Conservation (phyloP, 768 basidiomycete species). For the Boletales sp. region DNA sequence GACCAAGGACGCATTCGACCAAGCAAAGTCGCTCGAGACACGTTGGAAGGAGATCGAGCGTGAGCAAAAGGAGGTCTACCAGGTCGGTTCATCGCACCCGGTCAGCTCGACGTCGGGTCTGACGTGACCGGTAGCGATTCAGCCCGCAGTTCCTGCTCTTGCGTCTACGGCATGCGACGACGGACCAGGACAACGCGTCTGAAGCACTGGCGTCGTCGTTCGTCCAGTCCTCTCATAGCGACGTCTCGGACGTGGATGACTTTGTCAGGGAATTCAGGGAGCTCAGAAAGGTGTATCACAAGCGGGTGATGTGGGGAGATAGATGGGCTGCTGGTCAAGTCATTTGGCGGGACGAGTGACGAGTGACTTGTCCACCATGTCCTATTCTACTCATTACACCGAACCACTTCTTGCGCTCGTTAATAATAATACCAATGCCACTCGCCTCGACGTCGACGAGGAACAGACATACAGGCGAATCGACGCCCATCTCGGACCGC, state of each 20-base stretch:
- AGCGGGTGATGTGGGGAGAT: conserved; percentile 86
- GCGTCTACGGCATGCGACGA: conserved; percentile 83
- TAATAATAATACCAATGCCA: background rate
- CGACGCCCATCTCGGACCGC: conserved; percentile 19
- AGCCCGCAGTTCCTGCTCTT: conserved; percentile 85
- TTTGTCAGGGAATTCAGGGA: conserved; percentile 90
- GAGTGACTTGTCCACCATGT: conserved; percentile 8
- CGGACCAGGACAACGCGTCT: conserved; percentile 85
- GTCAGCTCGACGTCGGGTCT: conserved; percentile 4
- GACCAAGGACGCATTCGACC: conserved; percentile 84
- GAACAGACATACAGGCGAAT: conserved; percentile 11
- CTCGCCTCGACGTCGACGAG: conserved; percentile 8
- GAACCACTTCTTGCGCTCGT: conserved; percentile 20
- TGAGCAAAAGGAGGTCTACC: conserved; percentile 86
- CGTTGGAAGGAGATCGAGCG: conserved; percentile 86
- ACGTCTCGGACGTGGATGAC: conserved; percentile 63
- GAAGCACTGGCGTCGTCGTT: conserved; percentile 84
- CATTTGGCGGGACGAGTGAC: conserved; percentile 67
- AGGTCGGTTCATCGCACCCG: conserved; percentile 44
- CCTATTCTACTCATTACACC: conserved; percentile 28
- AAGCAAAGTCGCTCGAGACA: conserved; percentile 76
- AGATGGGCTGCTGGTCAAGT: conserved; percentile 85
- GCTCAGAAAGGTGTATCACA: conserved; percentile 86
- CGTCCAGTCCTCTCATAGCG: conserved; percentile 54
- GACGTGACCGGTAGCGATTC: conserved; percentile 56